Percentiles rank a stretch among this genome's conserved stretches.
These are phyloP conservation scores for Hypomyces rosellus DNA, from an alignment of 2,329 filamentous ascomycete genomes.

Conservation along the genomic window DNA sequence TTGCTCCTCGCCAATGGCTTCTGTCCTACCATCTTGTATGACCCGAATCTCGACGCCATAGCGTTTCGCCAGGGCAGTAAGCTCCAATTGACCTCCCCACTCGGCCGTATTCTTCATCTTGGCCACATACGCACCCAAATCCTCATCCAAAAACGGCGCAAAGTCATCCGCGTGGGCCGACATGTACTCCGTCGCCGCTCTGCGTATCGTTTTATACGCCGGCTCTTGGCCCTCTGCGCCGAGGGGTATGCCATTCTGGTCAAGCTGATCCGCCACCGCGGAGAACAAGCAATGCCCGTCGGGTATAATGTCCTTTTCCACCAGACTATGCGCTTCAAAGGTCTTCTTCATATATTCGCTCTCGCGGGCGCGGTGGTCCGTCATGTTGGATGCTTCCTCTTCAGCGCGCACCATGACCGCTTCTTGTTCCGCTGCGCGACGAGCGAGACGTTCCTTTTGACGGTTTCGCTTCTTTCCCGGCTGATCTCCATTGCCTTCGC, in stretches of 20 bases:
- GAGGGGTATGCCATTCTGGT: constrained; percentile 39
- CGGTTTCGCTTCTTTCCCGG: constrained; percentile 72
- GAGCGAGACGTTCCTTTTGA: constrained; percentile 84
- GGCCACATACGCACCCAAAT: constrained; percentile 62
- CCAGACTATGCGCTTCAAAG: constrained; percentile 58
- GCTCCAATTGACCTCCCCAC: constrained; percentile 92
- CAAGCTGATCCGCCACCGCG: constrained; percentile 79
- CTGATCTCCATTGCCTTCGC: constrained; percentile 4
- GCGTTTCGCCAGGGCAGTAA: constrained; percentile 73
- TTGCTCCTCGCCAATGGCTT: constrained; percentile 56
- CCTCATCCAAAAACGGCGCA: constrained; percentile 78
- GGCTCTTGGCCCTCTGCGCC: constrained; percentile 22
- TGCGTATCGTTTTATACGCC: constrained; percentile 61
- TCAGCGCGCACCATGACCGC: constrained; percentile 61
- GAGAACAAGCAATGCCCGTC: constrained; percentile 96
- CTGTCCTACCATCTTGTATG: constrained; percentile 74
- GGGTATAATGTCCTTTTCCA: constrained; percentile 73
- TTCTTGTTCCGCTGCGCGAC: constrained; percentile 79
- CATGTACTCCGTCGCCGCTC: constrained; percentile 73
- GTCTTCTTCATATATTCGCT: constrained; percentile 61
- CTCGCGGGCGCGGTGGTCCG: constrained; percentile 66
- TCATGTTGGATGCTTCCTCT: constrained; percentile 67
- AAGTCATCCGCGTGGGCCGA: constrained; percentile 70
- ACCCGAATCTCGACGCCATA: constrained; percentile 80
- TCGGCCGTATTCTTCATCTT: constrained; percentile 84